Evolutionary conservation across 257 asterid genomes (phyloP).

Genomic region (Solanum bulbocastanum): DNA sequence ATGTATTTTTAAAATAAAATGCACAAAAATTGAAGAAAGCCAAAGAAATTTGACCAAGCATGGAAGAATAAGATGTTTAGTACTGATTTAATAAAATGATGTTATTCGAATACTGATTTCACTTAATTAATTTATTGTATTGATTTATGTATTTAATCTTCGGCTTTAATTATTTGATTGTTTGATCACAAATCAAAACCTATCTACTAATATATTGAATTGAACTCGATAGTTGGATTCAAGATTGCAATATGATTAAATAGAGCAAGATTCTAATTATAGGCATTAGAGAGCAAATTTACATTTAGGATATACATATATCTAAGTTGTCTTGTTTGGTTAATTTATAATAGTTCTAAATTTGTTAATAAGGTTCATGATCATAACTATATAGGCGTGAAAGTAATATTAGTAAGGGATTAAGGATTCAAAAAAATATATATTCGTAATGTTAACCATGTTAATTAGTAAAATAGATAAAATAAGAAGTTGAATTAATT

Average conservation of each 20-base stretch:
- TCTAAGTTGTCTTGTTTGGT: neutral
- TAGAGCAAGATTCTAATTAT: fast-evolving
- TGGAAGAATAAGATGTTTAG: no score
- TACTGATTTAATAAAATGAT: no score
- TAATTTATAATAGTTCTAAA: neutral
- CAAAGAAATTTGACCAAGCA: no score
- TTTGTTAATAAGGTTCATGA: neutral
- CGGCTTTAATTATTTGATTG: no score
- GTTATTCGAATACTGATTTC: neutral
- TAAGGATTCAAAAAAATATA: neutral
- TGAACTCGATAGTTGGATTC: neutral
- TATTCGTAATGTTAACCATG: neutral
- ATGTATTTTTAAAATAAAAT: no score
- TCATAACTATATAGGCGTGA: no score
- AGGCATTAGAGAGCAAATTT: neutral
- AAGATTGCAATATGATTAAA: neutral
- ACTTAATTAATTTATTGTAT: no score
- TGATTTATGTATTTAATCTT: no score
- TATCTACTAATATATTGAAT: no score
- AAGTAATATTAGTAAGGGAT: no score
- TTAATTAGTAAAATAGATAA: neutral
- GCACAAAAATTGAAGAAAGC: neutral
- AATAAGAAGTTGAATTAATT: neutral
- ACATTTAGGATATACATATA: neutral
- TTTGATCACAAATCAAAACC: neutral